Conservation (phyloP, 352 stramenopile species). For the Peronospora farinosa region DNA sequence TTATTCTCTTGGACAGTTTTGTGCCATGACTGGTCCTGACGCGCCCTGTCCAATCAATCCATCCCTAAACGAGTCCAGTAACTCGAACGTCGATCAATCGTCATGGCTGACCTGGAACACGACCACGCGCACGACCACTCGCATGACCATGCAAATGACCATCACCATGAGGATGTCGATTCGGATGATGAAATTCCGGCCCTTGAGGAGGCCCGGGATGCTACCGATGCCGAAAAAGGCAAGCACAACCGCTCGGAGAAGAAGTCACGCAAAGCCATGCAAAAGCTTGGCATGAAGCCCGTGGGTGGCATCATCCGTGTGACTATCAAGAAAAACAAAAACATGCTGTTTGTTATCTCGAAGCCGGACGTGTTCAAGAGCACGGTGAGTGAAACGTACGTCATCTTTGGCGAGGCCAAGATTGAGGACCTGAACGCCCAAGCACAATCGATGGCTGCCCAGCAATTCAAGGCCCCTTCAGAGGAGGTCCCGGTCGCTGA, state of each 20-base stretch:
- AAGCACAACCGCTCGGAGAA: conserved; percentile 97
- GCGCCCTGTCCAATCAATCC: conserved; percentile 6
- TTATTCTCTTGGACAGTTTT: conserved; percentile 6
- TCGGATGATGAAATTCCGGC: conserved; percentile 80
- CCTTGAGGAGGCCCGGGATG: conserved; percentile 67
- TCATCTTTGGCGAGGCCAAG: conserved; percentile 99
- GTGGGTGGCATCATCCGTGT: conserved; percentile 94
- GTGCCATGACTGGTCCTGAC: conserved; percentile 14
- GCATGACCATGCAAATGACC: conserved; percentile 36
- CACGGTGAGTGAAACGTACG: conserved; percentile 90
- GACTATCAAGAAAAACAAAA: conserved; percentile 98
- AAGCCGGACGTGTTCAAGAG: conserved; percentile 98
- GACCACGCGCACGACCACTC: conserved; percentile 43
- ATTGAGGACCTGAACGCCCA: conserved; percentile 93
- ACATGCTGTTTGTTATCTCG: conserved; percentile 94
- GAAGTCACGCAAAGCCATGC: conserved; percentile 98
- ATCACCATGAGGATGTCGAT: conserved; percentile 63
- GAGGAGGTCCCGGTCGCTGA: conserved; percentile 63
- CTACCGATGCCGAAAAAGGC: conserved; percentile 56
- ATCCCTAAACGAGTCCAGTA: conserved; percentile 17
- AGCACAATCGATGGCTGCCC: conserved; percentile 77
- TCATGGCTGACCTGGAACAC: conserved; percentile 42
- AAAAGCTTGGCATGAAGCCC: conserved; percentile 97
- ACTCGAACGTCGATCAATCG: conserved; percentile 14
- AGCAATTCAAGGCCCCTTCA: conserved; percentile 89